Conservation (phyloP, 306 rosid species). For the Ochetophila trinervis region DNA sequence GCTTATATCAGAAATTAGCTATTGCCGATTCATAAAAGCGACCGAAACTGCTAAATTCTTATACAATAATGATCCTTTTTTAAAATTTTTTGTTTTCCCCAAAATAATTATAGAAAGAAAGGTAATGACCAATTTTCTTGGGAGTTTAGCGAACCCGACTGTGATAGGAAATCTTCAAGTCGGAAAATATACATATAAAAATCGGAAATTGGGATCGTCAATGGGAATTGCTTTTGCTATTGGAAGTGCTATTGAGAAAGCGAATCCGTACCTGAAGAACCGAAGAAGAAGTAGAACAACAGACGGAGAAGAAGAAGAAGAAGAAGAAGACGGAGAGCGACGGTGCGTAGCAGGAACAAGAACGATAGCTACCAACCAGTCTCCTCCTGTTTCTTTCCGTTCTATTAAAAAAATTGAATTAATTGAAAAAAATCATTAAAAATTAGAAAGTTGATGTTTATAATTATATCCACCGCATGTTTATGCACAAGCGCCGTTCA, state of each 20-base stretch:
- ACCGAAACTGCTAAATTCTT: slow-evolving; percentile 2
- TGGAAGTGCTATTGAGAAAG: slow-evolving; percentile 11
- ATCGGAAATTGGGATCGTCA: neutral
- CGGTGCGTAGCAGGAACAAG: slow-evolving; percentile 17
- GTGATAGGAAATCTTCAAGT: neutral
- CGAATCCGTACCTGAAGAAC: slow-evolving; percentile 15
- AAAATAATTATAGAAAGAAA: neutral
- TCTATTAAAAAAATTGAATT: no score
- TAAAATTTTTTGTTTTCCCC: neutral
- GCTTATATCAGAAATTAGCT: slow-evolving; percentile 10
- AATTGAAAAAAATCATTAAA: neutral
- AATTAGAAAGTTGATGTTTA: neutral
- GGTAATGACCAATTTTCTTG: neutral
- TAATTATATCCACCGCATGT: neutral
- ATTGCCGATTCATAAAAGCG: slow-evolving; percentile 24
- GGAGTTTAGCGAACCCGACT: neutral
- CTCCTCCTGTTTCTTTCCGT: slow-evolving; percentile 12
- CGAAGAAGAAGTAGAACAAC: neutral
- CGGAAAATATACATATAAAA: neutral
- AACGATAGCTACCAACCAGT: slow-evolving; percentile 28
- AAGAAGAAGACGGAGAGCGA: slow-evolving; percentile 7
- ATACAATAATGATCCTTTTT: neutral
- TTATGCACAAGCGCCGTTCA: neutral
- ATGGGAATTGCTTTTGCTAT: neutral
- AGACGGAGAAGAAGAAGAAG: neutral